Evolutionary conservation across 75 land plant species (phyloP).

Genomic region (Selaginella moellendorffii): DNA sequence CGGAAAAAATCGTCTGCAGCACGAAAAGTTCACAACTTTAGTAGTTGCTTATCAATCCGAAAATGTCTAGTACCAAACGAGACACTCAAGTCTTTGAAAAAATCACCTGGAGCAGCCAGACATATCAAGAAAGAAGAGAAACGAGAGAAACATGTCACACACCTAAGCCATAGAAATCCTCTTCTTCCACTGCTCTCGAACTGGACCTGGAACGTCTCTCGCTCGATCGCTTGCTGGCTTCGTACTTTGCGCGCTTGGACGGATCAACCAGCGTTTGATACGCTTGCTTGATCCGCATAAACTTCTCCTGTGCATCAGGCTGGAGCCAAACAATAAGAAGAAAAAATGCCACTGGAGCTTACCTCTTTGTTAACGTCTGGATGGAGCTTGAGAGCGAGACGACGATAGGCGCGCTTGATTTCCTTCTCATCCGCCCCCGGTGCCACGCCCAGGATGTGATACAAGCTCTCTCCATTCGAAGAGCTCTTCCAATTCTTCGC

Average conservation of each 20-base stretch:
- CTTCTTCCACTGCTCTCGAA: constrained; percentile 25
- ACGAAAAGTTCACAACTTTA: neutral
- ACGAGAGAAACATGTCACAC: too few species aligned
- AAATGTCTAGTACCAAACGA: neutral
- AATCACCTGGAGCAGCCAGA: neutral
- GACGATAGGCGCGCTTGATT: constrained; percentile 77
- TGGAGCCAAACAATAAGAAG: constrained; percentile 16
- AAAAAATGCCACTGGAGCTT: neutral
- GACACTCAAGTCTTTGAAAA: neutral
- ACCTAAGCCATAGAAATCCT: constrained; percentile 86
- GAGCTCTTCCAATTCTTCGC: neutral
- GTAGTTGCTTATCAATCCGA: neutral
- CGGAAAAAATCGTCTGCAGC: constrained; percentile 68
- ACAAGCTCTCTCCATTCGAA: constrained; percentile 45
- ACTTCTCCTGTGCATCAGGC: constrained; percentile 90
- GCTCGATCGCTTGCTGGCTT: constrained; percentile 17
- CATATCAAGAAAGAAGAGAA: neutral
- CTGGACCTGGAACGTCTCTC: constrained; percentile 10
- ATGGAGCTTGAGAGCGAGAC: constrained; percentile 74
- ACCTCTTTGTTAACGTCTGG: constrained; percentile 96
- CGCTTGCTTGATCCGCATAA: constrained; percentile 87
- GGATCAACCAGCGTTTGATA: constrained; percentile 69
- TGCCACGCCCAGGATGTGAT: constrained; percentile 61
- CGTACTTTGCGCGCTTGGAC: constrained; percentile 39
- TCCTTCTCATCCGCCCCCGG: constrained; percentile 46